Conservation (phyloP, 192 early-diverging fungal species). For the Linnemannia schmuckeri region DNA sequence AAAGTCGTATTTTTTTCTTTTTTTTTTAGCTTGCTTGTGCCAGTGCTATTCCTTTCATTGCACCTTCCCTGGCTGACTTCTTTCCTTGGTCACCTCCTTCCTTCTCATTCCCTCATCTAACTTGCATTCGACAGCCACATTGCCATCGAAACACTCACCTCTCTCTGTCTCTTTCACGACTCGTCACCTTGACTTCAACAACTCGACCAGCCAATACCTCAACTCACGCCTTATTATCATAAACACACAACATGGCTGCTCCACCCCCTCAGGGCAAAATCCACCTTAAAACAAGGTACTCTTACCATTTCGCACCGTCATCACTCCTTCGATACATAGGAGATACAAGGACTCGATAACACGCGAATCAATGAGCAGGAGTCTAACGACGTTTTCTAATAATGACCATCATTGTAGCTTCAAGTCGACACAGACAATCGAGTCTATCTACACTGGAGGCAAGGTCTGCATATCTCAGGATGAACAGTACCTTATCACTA, state of each 20-base stretch:
- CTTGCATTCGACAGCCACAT: conserved; percentile 5
- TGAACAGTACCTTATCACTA: conserved; percentile 79
- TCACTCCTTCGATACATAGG: too few relatives aligned
- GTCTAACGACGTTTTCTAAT: background rate
- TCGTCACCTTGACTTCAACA: background rate
- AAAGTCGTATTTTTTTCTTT: background rate
- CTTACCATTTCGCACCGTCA: background rate
- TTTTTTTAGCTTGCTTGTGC: background rate
- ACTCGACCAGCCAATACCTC: background rate
- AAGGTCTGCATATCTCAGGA: conserved; percentile 78
- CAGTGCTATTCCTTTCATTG: background rate
- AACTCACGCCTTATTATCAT: background rate
- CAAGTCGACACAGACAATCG: conserved; percentile 82
- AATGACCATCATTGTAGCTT: conserved; percentile 63
- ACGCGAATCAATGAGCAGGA: background rate
- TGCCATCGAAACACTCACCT: background rate
- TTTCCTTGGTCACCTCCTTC: background rate
- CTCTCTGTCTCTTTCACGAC: conserved; percentile 2
- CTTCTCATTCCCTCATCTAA: background rate
- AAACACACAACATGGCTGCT: conserved; percentile 44
- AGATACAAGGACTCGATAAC: background rate
- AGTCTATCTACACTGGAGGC: conserved; percentile 94
- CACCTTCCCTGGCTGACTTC: background rate
- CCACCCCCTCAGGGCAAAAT: conserved; percentile 57
- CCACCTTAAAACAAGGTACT: conserved; percentile 56